Conservation (phyloP, 1,139 yeast species). For the Diutina ranongensis region DNA sequence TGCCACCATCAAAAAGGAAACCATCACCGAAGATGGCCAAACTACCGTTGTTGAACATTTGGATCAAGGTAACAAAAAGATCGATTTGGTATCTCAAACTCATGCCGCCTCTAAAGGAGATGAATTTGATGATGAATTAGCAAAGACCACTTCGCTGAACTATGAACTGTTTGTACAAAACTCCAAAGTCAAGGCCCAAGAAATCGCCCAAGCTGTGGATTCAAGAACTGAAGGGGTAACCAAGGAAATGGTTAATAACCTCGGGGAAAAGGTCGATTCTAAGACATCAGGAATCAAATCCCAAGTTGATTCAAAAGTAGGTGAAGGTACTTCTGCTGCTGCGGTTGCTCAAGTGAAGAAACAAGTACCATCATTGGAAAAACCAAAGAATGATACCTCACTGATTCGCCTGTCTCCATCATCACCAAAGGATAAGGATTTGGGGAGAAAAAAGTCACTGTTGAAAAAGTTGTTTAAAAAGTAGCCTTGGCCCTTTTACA, state of each 20-base stretch:
- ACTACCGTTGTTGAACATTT: neutral
- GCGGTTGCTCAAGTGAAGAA: neutral
- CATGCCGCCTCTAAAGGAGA: neutral
- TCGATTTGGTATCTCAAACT: neutral
- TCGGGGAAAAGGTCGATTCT: neutral
- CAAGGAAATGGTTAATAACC: neutral
- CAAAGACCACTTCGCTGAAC: neutral
- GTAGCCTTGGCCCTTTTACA: neutral
- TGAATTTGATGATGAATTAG: neutral
- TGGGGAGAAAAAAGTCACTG: neutral
- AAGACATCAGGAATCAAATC: neutral
- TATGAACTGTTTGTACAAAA: neutral
- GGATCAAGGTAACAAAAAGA: neutral
- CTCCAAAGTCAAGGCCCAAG: neutral
- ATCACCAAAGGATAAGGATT: neutral
- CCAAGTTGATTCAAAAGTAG: neutral
- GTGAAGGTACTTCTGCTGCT: neutral
- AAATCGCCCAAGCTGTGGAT: neutral
- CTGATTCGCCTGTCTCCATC: neutral
- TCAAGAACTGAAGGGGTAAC: neutral
- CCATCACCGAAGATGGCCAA: neutral
- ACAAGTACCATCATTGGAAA: neutral
- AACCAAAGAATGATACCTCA: neutral
- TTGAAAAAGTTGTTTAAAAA: slow-evolving; percentile 5
- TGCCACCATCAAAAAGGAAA: neutral